phyloP scores from a whole-genome alignment of 2,329 filamentous ascomycete species.

The Cladosporium sp. region DNA sequence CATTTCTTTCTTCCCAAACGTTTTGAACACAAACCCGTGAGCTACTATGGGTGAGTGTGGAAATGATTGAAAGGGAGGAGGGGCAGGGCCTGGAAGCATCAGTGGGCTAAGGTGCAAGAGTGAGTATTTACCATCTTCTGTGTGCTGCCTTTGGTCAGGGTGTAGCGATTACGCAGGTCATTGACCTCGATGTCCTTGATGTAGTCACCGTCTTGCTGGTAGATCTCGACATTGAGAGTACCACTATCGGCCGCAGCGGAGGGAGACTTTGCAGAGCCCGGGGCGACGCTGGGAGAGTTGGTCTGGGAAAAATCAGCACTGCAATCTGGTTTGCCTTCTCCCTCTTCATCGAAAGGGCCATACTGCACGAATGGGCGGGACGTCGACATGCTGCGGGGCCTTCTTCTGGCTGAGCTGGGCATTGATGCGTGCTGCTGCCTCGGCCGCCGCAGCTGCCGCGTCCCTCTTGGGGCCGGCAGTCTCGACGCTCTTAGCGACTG shows the following conservation, averaged over 20 bases:
- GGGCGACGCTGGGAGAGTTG: constrained; percentile 37
- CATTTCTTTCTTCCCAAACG: constrained; percentile 34
- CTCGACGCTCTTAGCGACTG: constrained; percentile 60
- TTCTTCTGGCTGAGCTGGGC: constrained; percentile 59
- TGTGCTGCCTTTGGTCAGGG: constrained; percentile 91
- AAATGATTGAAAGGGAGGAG: constrained; percentile 25
- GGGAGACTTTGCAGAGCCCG: constrained; percentile 52
- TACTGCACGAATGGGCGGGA: constrained; percentile 63
- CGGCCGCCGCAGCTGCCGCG: constrained; percentile 67
- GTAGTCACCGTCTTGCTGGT: constrained; percentile 93
- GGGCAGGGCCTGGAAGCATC: constrained; percentile 49
- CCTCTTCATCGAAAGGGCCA: background rate
- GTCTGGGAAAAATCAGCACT: constrained; percentile 18
- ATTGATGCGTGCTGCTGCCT: constrained; percentile 58
- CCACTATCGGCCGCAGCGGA: constrained; percentile 38
- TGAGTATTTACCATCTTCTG: constrained; percentile 98
- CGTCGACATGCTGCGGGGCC: constrained; percentile 84
- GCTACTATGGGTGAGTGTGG: constrained; percentile 3
- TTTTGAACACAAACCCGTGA: constrained; percentile 28
- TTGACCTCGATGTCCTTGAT: constrained; percentile 99
- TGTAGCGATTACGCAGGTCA: constrained; percentile 92
- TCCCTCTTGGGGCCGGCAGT: constrained; percentile 21
- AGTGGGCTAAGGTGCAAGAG: constrained; percentile 53
- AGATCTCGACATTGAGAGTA: constrained; percentile 79
- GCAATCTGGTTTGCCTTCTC: background rate